Evolutionary conservation across 306 rosid genomes (phyloP).

Genomic region (Cicer pinnatifidum): DNA sequence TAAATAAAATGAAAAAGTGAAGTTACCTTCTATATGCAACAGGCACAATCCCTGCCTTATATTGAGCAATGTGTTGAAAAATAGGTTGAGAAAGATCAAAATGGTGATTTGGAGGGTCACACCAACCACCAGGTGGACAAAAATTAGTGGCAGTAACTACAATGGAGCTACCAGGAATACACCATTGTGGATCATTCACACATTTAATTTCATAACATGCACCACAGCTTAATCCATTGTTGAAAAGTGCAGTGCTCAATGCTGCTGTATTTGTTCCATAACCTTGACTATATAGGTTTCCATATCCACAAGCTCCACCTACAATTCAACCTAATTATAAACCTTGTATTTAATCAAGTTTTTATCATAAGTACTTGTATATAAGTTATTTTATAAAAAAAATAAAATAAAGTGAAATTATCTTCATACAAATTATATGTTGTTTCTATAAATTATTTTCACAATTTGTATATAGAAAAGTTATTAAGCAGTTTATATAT

Average conservation of each 20-base stretch:
- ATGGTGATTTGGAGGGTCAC: slow-evolving; percentile 59
- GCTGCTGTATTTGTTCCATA: slow-evolving; percentile 60
- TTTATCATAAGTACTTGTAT: too few relatives aligned
- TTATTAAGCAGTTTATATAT: too few relatives aligned
- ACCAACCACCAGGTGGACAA: slow-evolving; percentile 62
- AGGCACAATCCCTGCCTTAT: slow-evolving; percentile 58
- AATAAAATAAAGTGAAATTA: too few relatives aligned
- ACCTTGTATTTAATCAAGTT: background rate
- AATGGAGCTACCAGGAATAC: slow-evolving; percentile 53
- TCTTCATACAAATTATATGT: too few relatives aligned
- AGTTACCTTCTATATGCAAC: slow-evolving; percentile 54
- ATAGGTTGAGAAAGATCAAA: slow-evolving; percentile 59
- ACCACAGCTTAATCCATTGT: slow-evolving; percentile 56
- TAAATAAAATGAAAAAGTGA: background rate
- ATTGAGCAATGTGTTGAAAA: slow-evolving; percentile 56
- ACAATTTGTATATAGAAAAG: background rate
- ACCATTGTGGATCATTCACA: slow-evolving; percentile 57
- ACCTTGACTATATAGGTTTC: slow-evolving; percentile 54
- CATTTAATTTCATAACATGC: slow-evolving; percentile 56
- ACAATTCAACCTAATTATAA: background rate
- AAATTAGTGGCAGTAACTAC: slow-evolving; percentile 56
- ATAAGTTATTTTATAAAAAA: too few relatives aligned
- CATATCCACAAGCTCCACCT: slow-evolving; percentile 66
- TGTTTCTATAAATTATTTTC: too few relatives aligned
- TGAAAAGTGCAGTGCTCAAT: slow-evolving; percentile 54